These are phyloP conservation scores for Hypomyces rosellus DNA, from an alignment of 2,329 filamentous ascomycete species.

Conservation along the genomic window DNA sequence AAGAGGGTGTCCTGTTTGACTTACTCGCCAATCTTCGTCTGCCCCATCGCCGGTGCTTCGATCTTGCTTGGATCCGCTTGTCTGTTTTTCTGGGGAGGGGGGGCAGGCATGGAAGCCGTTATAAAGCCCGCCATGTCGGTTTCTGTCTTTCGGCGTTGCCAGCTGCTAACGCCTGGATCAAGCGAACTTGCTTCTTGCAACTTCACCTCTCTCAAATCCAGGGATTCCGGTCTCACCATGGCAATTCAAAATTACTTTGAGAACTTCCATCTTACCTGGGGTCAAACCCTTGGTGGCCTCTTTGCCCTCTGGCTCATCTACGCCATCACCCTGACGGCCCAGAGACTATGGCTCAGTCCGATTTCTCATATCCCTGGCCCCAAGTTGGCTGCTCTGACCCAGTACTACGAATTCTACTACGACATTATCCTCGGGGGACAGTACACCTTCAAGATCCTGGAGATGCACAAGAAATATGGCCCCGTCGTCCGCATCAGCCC, in stretches of 20 bases:
- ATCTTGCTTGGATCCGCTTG: too few species aligned
- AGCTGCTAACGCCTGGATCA: too few species aligned
- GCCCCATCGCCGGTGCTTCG: too few species aligned
- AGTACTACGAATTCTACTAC: slow-evolving; percentile 38
- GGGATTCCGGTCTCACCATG: background rate
- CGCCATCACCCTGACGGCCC: slow-evolving; percentile 21
- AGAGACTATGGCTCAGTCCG: slow-evolving; percentile 32
- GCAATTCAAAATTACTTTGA: background rate
- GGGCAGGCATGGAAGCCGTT: too few species aligned
- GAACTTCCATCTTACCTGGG: background rate
- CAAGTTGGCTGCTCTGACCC: slow-evolving; percentile 32
- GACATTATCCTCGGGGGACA: slow-evolving; percentile 35
- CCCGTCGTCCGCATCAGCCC: slow-evolving; percentile 35
- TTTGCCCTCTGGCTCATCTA: slow-evolving; percentile 24
- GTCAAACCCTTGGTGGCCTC: background rate
- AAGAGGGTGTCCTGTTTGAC: too few species aligned
- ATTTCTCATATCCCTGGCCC: slow-evolving; percentile 34
- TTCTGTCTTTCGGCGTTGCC: background rate
- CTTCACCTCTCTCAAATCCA: background rate
- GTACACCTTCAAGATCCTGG: slow-evolving; percentile 35
- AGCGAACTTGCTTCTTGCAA: background rate
- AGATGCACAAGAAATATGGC: slow-evolving; percentile 37
- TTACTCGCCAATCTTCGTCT: too few species aligned
- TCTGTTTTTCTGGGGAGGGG: too few species aligned
- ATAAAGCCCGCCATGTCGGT: too few species aligned